Conservation (phyloP, 768 basidiomycete species). For the Kwoniella sp. region DNA sequence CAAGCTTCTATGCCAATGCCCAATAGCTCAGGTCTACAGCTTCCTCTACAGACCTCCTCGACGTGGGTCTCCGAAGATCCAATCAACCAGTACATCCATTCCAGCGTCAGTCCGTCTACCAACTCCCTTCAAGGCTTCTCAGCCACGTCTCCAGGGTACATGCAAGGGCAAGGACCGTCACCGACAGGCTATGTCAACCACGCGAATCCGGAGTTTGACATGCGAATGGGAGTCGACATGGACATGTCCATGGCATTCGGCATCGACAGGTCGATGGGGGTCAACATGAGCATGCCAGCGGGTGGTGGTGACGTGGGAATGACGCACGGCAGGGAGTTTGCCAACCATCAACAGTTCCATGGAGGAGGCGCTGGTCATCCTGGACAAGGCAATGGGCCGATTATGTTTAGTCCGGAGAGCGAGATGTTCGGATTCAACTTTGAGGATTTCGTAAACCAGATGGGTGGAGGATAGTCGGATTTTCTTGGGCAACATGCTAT, state of each 20-base stretch:
- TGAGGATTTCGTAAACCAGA: slow-evolving; percentile 30
- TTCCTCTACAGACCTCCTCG: slow-evolving; percentile 6
- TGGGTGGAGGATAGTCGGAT: slow-evolving; percentile 16
- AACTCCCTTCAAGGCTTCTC: slow-evolving; percentile 2
- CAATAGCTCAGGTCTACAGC: too few species aligned
- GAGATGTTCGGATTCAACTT: slow-evolving; percentile 32
- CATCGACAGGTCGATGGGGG: slow-evolving; percentile 16
- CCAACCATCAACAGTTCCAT: background rate
- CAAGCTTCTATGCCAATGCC: slow-evolving; percentile 1
- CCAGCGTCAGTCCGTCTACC: slow-evolving; percentile 9
- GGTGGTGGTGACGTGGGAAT: slow-evolving; percentile 2
- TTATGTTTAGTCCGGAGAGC: slow-evolving; percentile 16
- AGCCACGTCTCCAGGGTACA: background rate
- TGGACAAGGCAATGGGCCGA: slow-evolving; percentile 9
- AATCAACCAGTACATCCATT: slow-evolving; percentile 13
- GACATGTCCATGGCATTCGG: slow-evolving; percentile 48
- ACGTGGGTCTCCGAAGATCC: slow-evolving; percentile 24
- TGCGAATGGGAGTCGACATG: slow-evolving; percentile 36
- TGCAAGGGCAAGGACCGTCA: slow-evolving; percentile 7
- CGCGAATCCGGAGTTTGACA: background rate
- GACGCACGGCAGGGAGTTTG: background rate
- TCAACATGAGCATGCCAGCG: background rate
- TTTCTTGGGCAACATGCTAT: too few species aligned
- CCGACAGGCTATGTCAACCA: background rate
- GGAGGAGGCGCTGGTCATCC: slow-evolving; percentile 21